phyloP scores from a whole-genome alignment of 345 rosid species.

The Populus davidiana region DNA sequence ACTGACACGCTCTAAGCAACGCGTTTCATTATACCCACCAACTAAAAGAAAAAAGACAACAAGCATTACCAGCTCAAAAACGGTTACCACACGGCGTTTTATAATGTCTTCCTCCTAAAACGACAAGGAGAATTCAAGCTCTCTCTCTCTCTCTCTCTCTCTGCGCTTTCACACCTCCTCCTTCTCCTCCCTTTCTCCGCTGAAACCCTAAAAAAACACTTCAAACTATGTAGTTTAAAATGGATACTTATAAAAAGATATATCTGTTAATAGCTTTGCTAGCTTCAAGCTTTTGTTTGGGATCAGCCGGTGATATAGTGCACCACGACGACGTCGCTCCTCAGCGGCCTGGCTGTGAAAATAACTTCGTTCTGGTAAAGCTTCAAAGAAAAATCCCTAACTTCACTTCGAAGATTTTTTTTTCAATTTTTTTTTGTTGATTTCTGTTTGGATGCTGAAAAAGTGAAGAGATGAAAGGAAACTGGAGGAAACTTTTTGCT shows the following conservation, averaged over 20 bases:
- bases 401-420: not conserved
- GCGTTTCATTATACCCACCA: not conserved
- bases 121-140: slow-evolving; percentile 15
- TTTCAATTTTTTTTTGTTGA: not conserved
- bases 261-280: slow-evolving; percentile 21
- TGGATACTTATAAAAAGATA: slow-evolving; percentile 15
- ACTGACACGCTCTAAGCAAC: not conserved
- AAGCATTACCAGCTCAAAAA: slow-evolving; percentile 26
- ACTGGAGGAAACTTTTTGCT: not conserved
- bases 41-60: not conserved
- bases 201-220: slow-evolving; percentile 13
- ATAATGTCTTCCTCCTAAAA: slow-evolving; percentile 23
- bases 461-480: not conserved
- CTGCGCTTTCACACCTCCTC: slow-evolving; percentile 4
- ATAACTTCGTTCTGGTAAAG: slow-evolving; percentile 82
- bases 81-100: slow-evolving; percentile 34
- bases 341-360: slow-evolving; percentile 73
- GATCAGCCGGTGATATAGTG: slow-evolving; percentile 79
- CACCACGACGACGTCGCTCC: slow-evolving; percentile 83
- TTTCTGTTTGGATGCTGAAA: not conserved
- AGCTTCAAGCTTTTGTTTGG: slow-evolving; percentile 33
- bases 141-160: not conserved
- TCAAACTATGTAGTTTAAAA: not conserved
- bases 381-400: not conserved
- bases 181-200: not conserved